Base-by-base conservation (phyloP, 1,139 yeast species). In the Saccharomyces uvarum region DNA sequence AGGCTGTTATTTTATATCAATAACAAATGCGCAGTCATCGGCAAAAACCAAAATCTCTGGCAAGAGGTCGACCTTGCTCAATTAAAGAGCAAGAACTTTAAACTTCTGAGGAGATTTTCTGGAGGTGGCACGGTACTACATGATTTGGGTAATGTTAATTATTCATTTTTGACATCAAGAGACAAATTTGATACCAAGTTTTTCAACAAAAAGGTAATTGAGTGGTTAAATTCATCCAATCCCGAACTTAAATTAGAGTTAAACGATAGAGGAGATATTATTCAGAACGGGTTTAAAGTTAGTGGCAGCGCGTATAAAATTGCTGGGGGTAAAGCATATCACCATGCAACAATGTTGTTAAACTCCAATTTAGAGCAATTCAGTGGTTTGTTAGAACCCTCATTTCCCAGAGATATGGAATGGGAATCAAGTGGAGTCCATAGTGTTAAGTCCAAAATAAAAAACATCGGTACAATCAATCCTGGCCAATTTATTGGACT, bases 101-200 rank as follows among this genome's bases (percentile, higher is more conserved):
- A 95, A 0, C 68, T 91, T 11, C 70, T 95, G 2, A 75, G 99
- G 60, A 75, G 99, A 56, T 75, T 80, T 50, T 86, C 96, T 1
- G 99, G 99, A 0, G 99, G 99, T 1, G 99, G 99, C 0, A 83
- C 98, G 0, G 99, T 95, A 0, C 96, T 90, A 9, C 99, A 95
- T 67, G 99, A 93, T 70, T 63, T 77, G n/a, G 97, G 98, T 0
- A 95, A 95, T 65, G 83, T 86, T 24, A 95, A 95, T 67, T 95
- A 85, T 70, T 84, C 95, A 6, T 89, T 81, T 61, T 83, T 93
- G 77, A 83, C 89, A 19, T 75, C 86, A 1, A 81, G 90, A 58
- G 77, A 75, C 3, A 78, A 77, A 1, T 95, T 95, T 64, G 79
- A 83, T 59, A 73, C 96, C 47, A 79, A 78, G 50, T 75, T 70